These are phyloP conservation scores for Galeopsis tetrahit DNA, from an alignment of 257 asterid genomes.

Conservation along the genomic window DNA sequence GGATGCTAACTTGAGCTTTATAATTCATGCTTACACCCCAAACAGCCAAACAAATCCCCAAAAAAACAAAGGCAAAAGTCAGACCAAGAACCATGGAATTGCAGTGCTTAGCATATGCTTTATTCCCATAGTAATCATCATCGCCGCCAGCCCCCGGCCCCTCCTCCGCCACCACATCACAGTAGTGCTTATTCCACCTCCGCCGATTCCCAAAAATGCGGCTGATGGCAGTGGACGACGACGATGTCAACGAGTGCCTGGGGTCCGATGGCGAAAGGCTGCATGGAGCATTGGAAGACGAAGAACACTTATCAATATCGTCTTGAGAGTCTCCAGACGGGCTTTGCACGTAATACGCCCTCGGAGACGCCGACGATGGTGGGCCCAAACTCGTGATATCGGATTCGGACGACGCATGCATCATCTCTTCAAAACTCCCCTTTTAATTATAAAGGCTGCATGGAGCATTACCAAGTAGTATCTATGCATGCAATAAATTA, in stretches of 20 bases:
- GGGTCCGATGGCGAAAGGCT: constrained; percentile 52
- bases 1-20: constrained; percentile 44
- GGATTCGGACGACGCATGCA: constrained; percentile 50
- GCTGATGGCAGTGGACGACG: constrained; percentile 56
- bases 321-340: constrained; percentile 71
- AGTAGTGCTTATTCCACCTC: constrained; percentile 53
- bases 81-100: constrained; percentile 29
- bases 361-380: constrained; percentile 51
- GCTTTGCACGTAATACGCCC: constrained; percentile 65
- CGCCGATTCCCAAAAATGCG: constrained; percentile 53
- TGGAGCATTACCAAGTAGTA: background rate
- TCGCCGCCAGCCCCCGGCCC: constrained; percentile 21
- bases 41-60: constrained; percentile 43
- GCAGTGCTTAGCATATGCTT: constrained; percentile 26
- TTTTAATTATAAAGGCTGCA: background rate
- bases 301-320: constrained; percentile 47
- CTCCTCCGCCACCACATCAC: constrained; percentile 56
- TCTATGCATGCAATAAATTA: background rate
- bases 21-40: constrained; percentile 61
- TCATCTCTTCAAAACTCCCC: constrained; percentile 27
- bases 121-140: constrained; percentile 37
- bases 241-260: constrained; percentile 51
- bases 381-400: constrained; percentile 50
- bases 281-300: constrained; percentile 46
- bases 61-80: constrained; percentile 36